phyloP scores from a whole-genome alignment of 2,329 filamentous ascomycete genomes.

The Fusarium brachygibbosum region DNA sequence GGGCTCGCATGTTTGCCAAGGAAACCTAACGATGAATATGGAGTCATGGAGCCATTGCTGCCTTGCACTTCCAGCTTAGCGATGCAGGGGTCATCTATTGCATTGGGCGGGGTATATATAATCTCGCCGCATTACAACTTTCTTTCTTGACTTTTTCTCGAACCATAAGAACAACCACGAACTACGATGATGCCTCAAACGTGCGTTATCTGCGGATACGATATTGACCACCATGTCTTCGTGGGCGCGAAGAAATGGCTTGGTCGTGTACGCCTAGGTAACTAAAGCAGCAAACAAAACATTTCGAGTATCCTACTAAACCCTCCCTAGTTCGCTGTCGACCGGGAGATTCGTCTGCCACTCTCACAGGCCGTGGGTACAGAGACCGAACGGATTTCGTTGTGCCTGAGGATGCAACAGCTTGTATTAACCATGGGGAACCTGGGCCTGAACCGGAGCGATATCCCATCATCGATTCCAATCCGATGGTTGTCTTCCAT shows the following conservation, averaged over 20 bases:
- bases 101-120: too few relatives aligned
- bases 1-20: too few relatives aligned
- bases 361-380: not conserved
- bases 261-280: not conserved
- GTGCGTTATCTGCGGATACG: not conserved
- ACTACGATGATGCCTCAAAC: too few relatives aligned
- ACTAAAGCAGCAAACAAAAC: too few relatives aligned
- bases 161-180: too few relatives aligned
- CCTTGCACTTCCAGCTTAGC: too few relatives aligned
- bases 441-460: not conserved
- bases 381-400: accelerated
- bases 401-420: not conserved
- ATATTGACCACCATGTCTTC: not conserved
- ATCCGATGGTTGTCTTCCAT: not conserved
- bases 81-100: too few relatives aligned
- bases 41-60: too few relatives aligned
- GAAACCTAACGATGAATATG: too few relatives aligned
- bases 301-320: not conserved
- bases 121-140: too few relatives aligned
- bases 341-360: not conserved
- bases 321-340: not conserved
- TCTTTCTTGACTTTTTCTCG: too few relatives aligned
- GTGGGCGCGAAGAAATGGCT: not conserved
- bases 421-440: too few relatives aligned
- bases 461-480: not conserved